Evolutionary conservation across 139 green algal species (phyloP).

Genomic region (Picochlorum sp.): DNA sequence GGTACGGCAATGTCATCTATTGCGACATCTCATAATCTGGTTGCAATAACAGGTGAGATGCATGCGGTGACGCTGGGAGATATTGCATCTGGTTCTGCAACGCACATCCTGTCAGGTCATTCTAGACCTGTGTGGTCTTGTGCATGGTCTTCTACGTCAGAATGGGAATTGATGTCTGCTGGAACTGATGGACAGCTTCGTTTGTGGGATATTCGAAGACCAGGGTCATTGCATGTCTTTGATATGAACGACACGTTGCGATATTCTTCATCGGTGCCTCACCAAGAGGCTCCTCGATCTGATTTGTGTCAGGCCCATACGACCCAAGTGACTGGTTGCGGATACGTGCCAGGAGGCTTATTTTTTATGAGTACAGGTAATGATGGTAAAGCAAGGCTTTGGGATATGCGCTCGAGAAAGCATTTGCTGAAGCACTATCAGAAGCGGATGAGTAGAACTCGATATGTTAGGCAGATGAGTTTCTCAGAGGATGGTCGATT

Average conservation of each 20-base stretch:
- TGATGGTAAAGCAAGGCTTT: slow-evolving; percentile 68
- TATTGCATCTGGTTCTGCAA: slow-evolving; percentile 48
- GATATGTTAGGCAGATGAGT: slow-evolving; percentile 43
- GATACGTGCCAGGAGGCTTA: slow-evolving; percentile 51
- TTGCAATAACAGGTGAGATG: slow-evolving; percentile 45
- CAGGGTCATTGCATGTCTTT: slow-evolving; percentile 45
- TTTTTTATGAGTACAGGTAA: slow-evolving; percentile 57
- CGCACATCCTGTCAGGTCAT: slow-evolving; percentile 70
- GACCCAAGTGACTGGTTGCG: slow-evolving; percentile 41
- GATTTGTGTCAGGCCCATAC: slow-evolving; percentile 19
- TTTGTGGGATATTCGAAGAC: slow-evolving; percentile 67
- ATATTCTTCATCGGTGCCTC: background rate
- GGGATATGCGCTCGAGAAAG: slow-evolving; percentile 44
- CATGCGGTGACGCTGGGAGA: slow-evolving; percentile 57
- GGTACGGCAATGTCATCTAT: slow-evolving; percentile 56
- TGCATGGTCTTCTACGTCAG: slow-evolving; percentile 49
- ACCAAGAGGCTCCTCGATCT: background rate
- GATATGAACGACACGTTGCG: slow-evolving; percentile 44
- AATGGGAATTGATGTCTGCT: slow-evolving; percentile 66
- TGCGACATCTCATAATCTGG: slow-evolving; percentile 49
- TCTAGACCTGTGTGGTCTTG: slow-evolving; percentile 47
- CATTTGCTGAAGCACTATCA: slow-evolving; percentile 64
- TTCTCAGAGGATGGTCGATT: slow-evolving; percentile 44
- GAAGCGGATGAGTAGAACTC: slow-evolving; percentile 46
- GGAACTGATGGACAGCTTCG: slow-evolving; percentile 45